These are phyloP conservation scores for Sarocladium strictum DNA, from an alignment of 2,329 filamentous ascomycete species.

Conservation along the genomic window DNA sequence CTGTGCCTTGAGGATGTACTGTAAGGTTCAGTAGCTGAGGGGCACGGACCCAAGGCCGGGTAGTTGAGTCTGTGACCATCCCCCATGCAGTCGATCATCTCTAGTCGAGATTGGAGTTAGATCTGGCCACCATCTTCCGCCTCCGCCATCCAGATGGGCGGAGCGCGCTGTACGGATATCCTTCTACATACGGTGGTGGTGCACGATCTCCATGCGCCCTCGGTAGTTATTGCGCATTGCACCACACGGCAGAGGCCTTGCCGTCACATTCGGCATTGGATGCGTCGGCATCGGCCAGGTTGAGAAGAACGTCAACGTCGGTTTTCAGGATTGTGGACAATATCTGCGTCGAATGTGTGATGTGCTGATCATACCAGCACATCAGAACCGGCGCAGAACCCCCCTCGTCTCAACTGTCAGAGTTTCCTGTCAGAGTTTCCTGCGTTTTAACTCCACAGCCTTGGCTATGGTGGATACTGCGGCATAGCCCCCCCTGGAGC, in stretches of 20 bases:
- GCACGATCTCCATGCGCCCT: not conserved
- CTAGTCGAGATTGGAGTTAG: not conserved
- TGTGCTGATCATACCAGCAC: too few species aligned
- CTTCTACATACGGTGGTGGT: not conserved
- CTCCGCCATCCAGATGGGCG: not conserved
- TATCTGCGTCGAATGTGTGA: too few species aligned
- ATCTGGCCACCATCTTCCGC: not conserved
- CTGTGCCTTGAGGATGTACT: too few species aligned
- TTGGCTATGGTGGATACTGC: not conserved
- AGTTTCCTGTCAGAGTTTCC: not conserved
- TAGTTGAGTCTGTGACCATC: not conserved
- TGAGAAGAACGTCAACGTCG: too few species aligned
- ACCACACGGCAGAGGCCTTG: too few species aligned
- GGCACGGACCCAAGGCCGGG: not conserved
- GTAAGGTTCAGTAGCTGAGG: not conserved
- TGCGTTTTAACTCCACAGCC: not conserved
- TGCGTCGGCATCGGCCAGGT: too few species aligned
- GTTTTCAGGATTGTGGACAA: too few species aligned
- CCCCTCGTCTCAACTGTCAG: not conserved
- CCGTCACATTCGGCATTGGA: not conserved
- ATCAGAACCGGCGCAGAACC: not conserved
- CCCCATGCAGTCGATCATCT: constrained; percentile 5
- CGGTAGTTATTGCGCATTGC: not conserved
- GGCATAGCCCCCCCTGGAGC: not conserved
- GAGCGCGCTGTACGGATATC: not conserved